Evolutionary conservation across 1,139 yeast species (phyloP).

Genomic region (Starmera stellimalicola): DNA sequence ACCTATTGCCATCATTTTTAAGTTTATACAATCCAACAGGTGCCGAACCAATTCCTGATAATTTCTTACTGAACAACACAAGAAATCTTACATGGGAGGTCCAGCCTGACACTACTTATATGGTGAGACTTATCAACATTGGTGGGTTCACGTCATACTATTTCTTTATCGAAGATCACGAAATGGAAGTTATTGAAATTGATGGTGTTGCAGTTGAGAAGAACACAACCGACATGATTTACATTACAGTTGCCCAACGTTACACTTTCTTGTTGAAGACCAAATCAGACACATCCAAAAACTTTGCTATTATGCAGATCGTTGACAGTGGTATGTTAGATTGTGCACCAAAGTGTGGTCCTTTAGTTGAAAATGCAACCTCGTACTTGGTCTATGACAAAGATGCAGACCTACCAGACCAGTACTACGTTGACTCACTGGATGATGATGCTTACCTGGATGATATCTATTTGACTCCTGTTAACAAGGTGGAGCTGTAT

Average conservation of each 20-base stretch:
- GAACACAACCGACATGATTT: conserved; percentile 46
- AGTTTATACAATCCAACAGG: conserved; percentile 84
- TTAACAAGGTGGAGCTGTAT: conserved; percentile 36
- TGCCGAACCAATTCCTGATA: conserved; percentile 90
- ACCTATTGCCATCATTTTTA: conserved; percentile 47
- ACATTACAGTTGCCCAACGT: conserved; percentile 72
- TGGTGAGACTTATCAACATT: conserved; percentile 65
- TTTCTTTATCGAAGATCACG: conserved; percentile 79
- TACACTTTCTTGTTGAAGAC: conserved; percentile 67
- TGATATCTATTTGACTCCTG: conserved; percentile 58
- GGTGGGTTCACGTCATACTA: conserved; percentile 88
- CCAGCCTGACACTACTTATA: conserved; percentile 71
- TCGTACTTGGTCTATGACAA: conserved; percentile 56
- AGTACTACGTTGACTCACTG: conserved; percentile 34
- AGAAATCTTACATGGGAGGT: conserved; percentile 62
- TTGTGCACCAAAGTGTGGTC: conserved; percentile 38
- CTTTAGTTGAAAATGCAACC: conserved; percentile 58
- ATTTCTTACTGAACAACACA: conserved; percentile 69
- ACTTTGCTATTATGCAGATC: conserved; percentile 70
- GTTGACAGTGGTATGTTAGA: conserved; percentile 80
- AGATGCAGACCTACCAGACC: conserved; percentile 34
- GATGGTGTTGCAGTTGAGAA: conserved; percentile 76
- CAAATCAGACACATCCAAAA: conserved; percentile 46
- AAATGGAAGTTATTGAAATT: conserved; percentile 70
- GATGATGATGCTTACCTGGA: conserved; percentile 43